Evolutionary conservation across 2,329 filamentous ascomycete genomes (phyloP).

Genomic region (Neopestalotiopsis rosae): DNA sequence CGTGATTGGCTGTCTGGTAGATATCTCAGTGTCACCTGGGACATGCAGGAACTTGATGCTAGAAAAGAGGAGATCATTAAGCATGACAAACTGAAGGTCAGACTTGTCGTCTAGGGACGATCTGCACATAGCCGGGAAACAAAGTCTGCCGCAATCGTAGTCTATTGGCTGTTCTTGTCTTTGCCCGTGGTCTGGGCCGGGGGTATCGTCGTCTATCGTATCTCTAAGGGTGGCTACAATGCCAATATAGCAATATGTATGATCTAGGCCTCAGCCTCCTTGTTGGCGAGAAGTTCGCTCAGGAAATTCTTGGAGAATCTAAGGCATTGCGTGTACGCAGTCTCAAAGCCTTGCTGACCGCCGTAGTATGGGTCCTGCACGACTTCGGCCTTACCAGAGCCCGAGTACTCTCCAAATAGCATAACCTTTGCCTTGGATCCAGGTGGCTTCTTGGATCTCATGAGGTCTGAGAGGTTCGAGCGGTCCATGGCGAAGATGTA

Average conservation of each 20-base stretch:
- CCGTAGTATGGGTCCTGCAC: constrained; percentile 94
- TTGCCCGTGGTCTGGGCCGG: background rate
- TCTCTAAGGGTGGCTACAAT: background rate
- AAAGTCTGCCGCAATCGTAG: background rate
- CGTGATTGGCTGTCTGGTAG: constrained; percentile 40
- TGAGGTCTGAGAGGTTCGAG: constrained; percentile 76
- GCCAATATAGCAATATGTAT: constrained; percentile 34
- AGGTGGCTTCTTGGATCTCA: constrained; percentile 62
- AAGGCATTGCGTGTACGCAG: constrained; percentile 83
- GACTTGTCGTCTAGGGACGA: constrained; percentile 25
- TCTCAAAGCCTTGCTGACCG: constrained; percentile 79
- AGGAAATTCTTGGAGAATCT: constrained; percentile 81
- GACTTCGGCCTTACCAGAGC: constrained; percentile 69
- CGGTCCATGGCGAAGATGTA: constrained; percentile 96
- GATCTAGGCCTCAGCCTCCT: constrained; percentile 29
- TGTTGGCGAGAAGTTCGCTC: constrained; percentile 50
- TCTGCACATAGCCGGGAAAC: background rate
- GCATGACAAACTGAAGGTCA: constrained; percentile 39
- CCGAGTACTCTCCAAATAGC: constrained; percentile 85
- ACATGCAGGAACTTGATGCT: constrained; percentile 39
- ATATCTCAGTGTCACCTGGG: constrained; percentile 45
- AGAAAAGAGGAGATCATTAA: constrained; percentile 35
- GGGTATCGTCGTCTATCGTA: constrained; percentile 3
- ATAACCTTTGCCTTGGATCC: constrained; percentile 69
- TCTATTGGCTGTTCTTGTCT: background rate